A percentile compares a stretch with the other conserved stretches of the same genome.
These are phyloP conservation scores for Histomonas meleagridis DNA, from an alignment of 208 protist genomes.

Conservation along the genomic window DNA sequence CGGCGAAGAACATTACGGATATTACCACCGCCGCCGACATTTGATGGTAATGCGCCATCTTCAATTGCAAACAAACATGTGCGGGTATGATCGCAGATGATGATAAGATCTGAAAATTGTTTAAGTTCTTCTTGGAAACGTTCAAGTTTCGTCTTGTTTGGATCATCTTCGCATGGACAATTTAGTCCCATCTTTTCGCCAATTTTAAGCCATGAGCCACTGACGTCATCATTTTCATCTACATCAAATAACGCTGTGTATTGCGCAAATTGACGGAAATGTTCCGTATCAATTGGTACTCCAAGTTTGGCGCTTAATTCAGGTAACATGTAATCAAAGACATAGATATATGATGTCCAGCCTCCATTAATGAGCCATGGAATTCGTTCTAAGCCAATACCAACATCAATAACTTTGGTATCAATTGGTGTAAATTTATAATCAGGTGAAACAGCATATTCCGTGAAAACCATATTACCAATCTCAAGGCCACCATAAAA, in stretches of 20 bases:
- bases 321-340: constrained; percentile 16
- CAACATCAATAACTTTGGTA: constrained; percentile 36
- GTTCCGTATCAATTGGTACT: constrained; percentile 9
- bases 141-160: background rate
- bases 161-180: background rate
- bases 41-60: constrained; percentile 38
- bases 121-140: background rate
- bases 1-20: constrained; percentile 16
- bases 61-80: constrained; percentile 21
- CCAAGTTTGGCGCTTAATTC: background rate
- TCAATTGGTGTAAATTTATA: background rate
- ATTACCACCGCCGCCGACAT: background rate
- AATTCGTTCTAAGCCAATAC: constrained; percentile 36
- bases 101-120: background rate
- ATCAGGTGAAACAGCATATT: background rate
- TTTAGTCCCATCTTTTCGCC: background rate
- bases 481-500: constrained; percentile 37
- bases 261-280: constrained; percentile 20
- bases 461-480: constrained; percentile 39
- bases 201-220: background rate
- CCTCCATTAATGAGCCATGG: constrained; percentile 30
- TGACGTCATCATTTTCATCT: constrained; percentile 20
- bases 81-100: constrained; percentile 24
- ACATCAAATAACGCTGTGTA: constrained; percentile 24
- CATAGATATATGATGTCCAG: constrained; percentile 28